Evolutionary conservation across 2,329 filamentous ascomycete genomes (phyloP), one percentile per base, ranked within the genome.

Genomic region (Colletotrichum coccodes): DNA sequence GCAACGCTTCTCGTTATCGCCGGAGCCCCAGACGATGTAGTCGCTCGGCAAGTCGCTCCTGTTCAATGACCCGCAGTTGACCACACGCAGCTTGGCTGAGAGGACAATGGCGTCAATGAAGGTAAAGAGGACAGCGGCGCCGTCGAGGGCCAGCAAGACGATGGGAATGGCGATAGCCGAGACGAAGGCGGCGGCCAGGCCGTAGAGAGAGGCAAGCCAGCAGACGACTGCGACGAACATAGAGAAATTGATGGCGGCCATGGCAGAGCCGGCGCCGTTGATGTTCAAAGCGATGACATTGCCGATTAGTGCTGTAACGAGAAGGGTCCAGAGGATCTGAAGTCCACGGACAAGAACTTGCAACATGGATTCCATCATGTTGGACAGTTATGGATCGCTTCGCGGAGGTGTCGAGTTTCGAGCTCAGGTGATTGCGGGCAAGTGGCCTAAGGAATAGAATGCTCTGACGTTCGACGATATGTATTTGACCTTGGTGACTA

Each of bases 21-120:
- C 69, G 52, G 89, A 90, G 65, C 90, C 90, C 77, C 86, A 91
- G 30, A 85, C 90, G 76, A 93, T 89, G 81, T 84, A 87, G 79
- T 87, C 86, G 74, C 73, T 47, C 34, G 78, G 74, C 47, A 80
- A 71, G 65, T 76, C 70, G 28, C 36, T 11, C 16, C 30, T n/a
- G 47, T 78, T 54, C 60, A 83, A 76, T 46, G 71, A 23, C 73
- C 83, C 83, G 81, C 93, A 95, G 85, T 92, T 90, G 76, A 90
- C 88, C 7, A 86, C 89, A n/a, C 82, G 80, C 9, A 95, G 85
- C 79, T 91, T 90, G 28, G 91, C 90, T 5, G 93, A 87, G 47
- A 93, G 85, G 11, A 93, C 92, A 68, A 95, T 85, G 70, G 87
- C 92, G 64, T 83, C 87, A 78, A 93, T 90, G 75, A 94, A 89